Base-by-base conservation (phyloP, 2,329 filamentous ascomycete genomes). In the Pseudogymnoascus sp. region DNA sequence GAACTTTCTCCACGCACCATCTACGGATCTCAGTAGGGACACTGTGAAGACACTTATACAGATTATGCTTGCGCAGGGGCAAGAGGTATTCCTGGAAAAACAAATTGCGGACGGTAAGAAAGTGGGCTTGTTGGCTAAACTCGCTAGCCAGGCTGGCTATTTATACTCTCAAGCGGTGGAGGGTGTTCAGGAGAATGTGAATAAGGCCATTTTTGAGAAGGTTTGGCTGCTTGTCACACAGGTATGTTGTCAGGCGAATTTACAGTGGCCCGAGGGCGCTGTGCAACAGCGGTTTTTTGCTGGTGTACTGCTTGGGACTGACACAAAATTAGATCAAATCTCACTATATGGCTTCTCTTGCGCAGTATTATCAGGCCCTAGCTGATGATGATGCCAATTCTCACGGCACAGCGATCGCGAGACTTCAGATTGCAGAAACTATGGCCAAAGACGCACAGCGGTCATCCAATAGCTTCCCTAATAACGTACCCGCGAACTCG, bases 1-100 rank as follows among this genome's bases (percentile, higher is more conserved):
- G 75, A 99, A 99, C 76, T 99, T 99, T 72, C 78, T 99, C 34
- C 94, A 99, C 69, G 94, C 94, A 1, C 94, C 95, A 0, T 96
- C 92, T 7, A 92, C 90, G n/a, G 94, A 99, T 70, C 76, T 99
- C 55, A 97, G 92, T 72, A 80, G 94, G 62, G 92, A 99, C 57
- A 99, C 94, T 0, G 90, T 99, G 69, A 96, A 96, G 76, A 91
- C 90, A 0, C 75, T 99, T 65, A 97, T 99, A 70, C 83, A 86
- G 58, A 84, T 99, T 62, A 97, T 90, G 81, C 82, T 99, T 60
- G 95, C 92, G 1, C 94, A 99, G 73, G 92, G 89, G 3, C 95
- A 99, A 72, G 94, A 99, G 72, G 90, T 97, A 2, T 99, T 99
- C 67, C 78, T 99, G 28, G 95, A 99, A 75, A 97, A 96, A 75